These are phyloP conservation scores for Coemansia reversa DNA, from an alignment of 192 early-diverging fungal species.

Conservation along the genomic window DNA sequence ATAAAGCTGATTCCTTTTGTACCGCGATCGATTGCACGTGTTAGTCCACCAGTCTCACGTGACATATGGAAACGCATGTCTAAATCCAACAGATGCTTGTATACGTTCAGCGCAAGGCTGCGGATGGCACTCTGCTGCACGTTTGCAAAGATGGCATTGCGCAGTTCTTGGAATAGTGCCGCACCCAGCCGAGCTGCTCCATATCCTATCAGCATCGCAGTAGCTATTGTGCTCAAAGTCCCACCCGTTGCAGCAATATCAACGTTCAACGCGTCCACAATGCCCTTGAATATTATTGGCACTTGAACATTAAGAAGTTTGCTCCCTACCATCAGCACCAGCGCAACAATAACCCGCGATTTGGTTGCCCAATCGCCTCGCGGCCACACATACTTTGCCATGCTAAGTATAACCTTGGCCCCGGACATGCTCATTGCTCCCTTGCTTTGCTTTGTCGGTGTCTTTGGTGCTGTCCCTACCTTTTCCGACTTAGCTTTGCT, in stretches of 20 bases:
- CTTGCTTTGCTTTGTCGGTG: slow-evolving; percentile 7
- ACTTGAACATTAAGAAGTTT: slow-evolving; percentile 91
- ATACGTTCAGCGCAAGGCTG: slow-evolving; percentile 80
- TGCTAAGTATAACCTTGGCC: slow-evolving; percentile 67
- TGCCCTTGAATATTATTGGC: slow-evolving; percentile 92
- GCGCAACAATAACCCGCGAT: slow-evolving; percentile 79
- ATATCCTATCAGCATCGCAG: slow-evolving; percentile 94
- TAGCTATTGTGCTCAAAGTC: slow-evolving; percentile 74
- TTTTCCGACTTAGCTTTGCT: too few relatives aligned
- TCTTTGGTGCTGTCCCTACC: too few relatives aligned
- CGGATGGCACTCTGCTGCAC: slow-evolving; percentile 95
- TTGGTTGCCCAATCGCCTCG: slow-evolving; percentile 81
- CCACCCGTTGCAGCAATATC: slow-evolving; percentile 59
- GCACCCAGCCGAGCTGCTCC: slow-evolving; percentile 87
- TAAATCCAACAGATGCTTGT: slow-evolving; percentile 83
- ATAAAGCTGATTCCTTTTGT: slow-evolving; percentile 96
- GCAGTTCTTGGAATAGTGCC: slow-evolving; percentile 79
- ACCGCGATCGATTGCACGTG: slow-evolving; percentile 93
- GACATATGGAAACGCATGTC: slow-evolving; percentile 91
- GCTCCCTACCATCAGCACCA: slow-evolving; percentile 79
- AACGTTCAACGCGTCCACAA: slow-evolving; percentile 83
- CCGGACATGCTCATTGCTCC: slow-evolving; percentile 50
- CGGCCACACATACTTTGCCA: slow-evolving; percentile 88
- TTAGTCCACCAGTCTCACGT: slow-evolving; percentile 95
- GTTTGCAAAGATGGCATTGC: slow-evolving; percentile 90